A percentile compares a stretch with the other conserved stretches of the same genome.
Evolutionary conservation across 2,329 filamentous ascomycete species (phyloP).

Genomic region (Arthroderma sp.): DNA sequence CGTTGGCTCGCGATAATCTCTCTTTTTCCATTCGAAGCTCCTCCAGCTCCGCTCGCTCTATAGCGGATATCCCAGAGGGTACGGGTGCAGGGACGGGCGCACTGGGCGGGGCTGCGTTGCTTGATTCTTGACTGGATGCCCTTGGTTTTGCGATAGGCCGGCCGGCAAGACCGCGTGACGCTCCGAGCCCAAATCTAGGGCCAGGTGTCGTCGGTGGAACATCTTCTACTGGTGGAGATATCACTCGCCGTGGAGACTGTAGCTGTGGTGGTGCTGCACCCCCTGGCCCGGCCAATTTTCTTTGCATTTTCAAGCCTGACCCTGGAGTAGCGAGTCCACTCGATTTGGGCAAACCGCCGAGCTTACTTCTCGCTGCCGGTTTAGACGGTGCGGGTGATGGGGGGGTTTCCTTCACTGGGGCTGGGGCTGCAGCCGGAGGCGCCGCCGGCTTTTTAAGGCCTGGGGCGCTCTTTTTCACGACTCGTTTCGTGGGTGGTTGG

Average conservation of each 20-base stretch:
- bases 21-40: conserved; percentile 78
- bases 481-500: conserved; percentile 34
- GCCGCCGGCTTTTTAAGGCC: conserved; percentile 39
- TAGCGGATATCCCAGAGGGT: conserved; percentile 54
- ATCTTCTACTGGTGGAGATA: conserved; percentile 35
- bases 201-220: conserved; percentile 32
- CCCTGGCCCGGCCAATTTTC: conserved; percentile 31
- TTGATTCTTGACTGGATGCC: conserved; percentile 28
- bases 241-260: conserved; percentile 30
- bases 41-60: conserved; percentile 87
- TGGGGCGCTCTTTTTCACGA: conserved; percentile 40
- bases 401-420: conserved; percentile 42
- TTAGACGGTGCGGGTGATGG: conserved; percentile 35
- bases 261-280: conserved; percentile 15
- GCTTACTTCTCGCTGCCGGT: conserved; percentile 31
- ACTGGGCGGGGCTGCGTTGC: conserved; percentile 21
- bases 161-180: conserved; percentile 57
- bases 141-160: conserved; percentile 69
- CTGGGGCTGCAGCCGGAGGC: conserved; percentile 36
- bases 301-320: conserved; percentile 30
- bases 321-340: conserved; percentile 30
- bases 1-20: conserved; percentile 56
- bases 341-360: conserved; percentile 30
- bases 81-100: conserved; percentile 39
- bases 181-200: conserved; percentile 50